Base-by-base conservation (phyloP, 345 rosid species). In the Kandelia obovata region DNA sequence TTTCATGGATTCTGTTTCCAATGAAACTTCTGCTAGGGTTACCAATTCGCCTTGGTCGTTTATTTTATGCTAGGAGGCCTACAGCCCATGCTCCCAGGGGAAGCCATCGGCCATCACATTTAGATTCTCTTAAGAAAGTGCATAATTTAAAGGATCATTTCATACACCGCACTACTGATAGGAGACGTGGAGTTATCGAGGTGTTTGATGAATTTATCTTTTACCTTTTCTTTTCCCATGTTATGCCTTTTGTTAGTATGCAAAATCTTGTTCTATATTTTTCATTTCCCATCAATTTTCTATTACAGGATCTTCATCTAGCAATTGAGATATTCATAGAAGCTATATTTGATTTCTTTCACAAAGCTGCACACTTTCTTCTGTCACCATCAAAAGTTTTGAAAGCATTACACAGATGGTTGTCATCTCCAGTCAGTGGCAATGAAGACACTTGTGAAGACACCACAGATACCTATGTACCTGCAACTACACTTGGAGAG, bases 161-260 rank as follows among this genome's bases (percentile, higher is more conserved):
- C 65, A 85, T 93, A 69, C 90, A 85, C 68, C 85, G 88, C 51
- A 64, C 96, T 62, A 92, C 89, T 43, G 99, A 90, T 72, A 80
- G 86, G 84, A 90, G 99, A 77, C 96, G 99, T 19, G 99, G 99
- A 69, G 93, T 92, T 73, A 75, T 95, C 76, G 99, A 95, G 99
- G 99, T 91, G 72, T 80, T 73, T 83, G 6, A 20, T 72, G 27
- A 52, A 21, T 20, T 46, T 19, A 53, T n/a, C 31, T 35, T 43
- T 64, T 57, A 27, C 47, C n/a, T 70, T 20, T 60, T 69, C 26
- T 67, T 46, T 57, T 69, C 64, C 58, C 20, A 55, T 53, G 25
- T 7, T 37, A 31, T 25, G 11, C 39, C 30, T 53, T 32, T 8
- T 23, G n/a, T 49, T 72, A 25, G 62, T 68, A n/a, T 58, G 10